A percentile compares a stretch with the other conserved stretches of the same genome.
These are phyloP conservation scores for Trametes gibbosa DNA, from an alignment of 768 basidiomycete species.

Conservation along the genomic window DNA sequence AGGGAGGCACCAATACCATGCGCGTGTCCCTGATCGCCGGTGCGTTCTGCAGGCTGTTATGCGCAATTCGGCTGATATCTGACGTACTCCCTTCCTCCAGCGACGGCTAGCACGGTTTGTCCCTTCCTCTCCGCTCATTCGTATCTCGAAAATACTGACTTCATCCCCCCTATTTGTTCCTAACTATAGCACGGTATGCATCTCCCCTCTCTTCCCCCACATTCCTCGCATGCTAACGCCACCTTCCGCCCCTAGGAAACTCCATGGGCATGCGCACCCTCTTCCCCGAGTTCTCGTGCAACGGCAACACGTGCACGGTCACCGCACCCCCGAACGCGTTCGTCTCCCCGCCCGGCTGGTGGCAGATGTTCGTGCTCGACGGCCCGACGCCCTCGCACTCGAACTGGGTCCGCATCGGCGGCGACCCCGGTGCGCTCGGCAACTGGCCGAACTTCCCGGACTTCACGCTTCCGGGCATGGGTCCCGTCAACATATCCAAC, in stretches of 20 bases:
- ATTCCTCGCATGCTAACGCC: neutral
- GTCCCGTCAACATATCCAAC: conserved; percentile 8
- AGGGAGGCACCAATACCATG: conserved; percentile 46
- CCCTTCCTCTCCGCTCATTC: neutral
- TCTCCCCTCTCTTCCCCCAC: neutral
- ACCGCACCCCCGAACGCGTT: conserved; percentile 69
- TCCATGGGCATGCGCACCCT: conserved; percentile 69
- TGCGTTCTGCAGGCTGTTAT: conserved; percentile 28
- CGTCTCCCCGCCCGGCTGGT: conserved; percentile 75
- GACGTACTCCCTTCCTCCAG: conserved; percentile 32
- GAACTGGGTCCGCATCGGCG: conserved; percentile 74
- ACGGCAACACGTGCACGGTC: conserved; percentile 72
- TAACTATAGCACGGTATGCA: conserved; percentile 13
- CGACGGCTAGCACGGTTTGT: conserved; percentile 63
- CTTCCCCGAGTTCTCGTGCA: conserved; percentile 70
- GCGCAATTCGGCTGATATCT: neutral
- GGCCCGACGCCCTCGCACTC: conserved; percentile 78
- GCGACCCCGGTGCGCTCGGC: conserved; percentile 66
- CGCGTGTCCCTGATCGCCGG: conserved; percentile 65
- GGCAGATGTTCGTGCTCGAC: conserved; percentile 73
- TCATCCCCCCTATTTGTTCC: neutral
- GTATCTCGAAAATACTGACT: neutral
- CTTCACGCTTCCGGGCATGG: conserved; percentile 63
- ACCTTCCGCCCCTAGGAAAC: conserved; percentile 35
- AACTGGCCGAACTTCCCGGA: conserved; percentile 73